phyloP scores from a whole-genome alignment of 768 basidiomycete species.

The Termitomyces sp. region DNA sequence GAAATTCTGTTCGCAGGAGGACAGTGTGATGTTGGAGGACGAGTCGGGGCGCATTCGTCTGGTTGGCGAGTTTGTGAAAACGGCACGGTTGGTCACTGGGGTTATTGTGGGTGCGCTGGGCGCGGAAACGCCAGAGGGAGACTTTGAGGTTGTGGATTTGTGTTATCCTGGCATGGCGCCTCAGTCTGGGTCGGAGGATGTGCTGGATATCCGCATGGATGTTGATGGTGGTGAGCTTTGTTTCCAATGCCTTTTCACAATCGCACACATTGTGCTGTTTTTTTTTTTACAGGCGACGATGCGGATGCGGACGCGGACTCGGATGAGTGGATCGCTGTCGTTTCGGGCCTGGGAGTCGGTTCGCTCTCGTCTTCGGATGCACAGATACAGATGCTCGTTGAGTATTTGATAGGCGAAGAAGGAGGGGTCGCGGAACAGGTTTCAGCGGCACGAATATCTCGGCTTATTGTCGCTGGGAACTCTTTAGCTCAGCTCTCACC shows the following conservation, averaged over 20 bases:
- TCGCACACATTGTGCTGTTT: too few species aligned
- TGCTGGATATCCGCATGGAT: constrained; percentile 64
- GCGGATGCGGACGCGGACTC: constrained; percentile 10
- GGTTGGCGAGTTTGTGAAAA: constrained; percentile 65
- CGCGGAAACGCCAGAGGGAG: constrained; percentile 81
- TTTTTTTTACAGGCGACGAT: background rate
- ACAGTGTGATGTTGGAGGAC: constrained; percentile 89
- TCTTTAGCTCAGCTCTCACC: constrained; percentile 55
- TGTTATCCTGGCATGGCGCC: constrained; percentile 83
- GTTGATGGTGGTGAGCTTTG: constrained; percentile 71
- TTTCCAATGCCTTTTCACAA: too few species aligned
- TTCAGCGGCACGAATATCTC: constrained; percentile 66
- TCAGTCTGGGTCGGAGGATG: constrained; percentile 35
- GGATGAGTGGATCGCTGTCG: constrained; percentile 78
- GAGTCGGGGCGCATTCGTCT: constrained; percentile 90
- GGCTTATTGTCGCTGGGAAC: constrained; percentile 88
- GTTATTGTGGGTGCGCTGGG: constrained; percentile 88
- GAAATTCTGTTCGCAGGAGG: constrained; percentile 74
- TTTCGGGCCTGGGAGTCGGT: constrained; percentile 84
- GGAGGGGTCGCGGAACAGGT: constrained; percentile 65
- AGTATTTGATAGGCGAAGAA: constrained; percentile 82
- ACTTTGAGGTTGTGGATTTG: constrained; percentile 90
- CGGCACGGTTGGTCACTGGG: constrained; percentile 76
- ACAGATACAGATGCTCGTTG: constrained; percentile 80
- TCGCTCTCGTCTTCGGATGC: constrained; percentile 56